Conservation (phyloP, 225 moss, liverwort and hornwort genomes). For the Marchantia paleacea region DNA sequence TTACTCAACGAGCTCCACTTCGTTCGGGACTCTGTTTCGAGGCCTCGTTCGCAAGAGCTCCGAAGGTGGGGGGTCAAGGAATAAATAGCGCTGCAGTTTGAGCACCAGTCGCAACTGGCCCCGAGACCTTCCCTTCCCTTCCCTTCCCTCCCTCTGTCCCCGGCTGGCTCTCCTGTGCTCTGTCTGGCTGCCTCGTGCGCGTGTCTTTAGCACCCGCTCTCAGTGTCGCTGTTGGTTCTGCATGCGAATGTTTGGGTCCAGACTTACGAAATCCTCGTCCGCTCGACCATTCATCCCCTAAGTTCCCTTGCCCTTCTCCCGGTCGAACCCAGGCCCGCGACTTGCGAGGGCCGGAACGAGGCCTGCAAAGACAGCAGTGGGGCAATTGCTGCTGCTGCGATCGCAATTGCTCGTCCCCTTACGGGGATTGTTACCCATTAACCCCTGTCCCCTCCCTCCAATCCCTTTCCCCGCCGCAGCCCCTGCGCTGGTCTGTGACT, state of each 20-base stretch:
- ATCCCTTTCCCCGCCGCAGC: neutral
- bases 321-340: too few species aligned
- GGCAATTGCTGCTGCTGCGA: neutral
- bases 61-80: neutral
- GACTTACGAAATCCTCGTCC: slow-evolving; percentile 2
- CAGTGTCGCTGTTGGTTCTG: neutral
- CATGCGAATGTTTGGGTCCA: neutral
- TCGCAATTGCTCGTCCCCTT: neutral
- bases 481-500: too few species aligned
- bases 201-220: neutral
- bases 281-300: neutral
- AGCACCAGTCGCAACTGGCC: neutral
- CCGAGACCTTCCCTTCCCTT: neutral
- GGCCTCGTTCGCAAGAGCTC: neutral
- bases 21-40: neutral
- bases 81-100: neutral
- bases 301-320: too few species aligned
- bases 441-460: neutral
- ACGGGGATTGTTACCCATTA: neutral
- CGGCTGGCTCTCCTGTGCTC: neutral
- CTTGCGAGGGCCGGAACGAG: too few species aligned
- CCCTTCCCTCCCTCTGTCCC: neutral
- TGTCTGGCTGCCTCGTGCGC: neutral
- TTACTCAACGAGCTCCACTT: neutral
- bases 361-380: too few species aligned